Conservation (phyloP, 1,139 yeast species). For the Saccharomyces pastorianus region DNA sequence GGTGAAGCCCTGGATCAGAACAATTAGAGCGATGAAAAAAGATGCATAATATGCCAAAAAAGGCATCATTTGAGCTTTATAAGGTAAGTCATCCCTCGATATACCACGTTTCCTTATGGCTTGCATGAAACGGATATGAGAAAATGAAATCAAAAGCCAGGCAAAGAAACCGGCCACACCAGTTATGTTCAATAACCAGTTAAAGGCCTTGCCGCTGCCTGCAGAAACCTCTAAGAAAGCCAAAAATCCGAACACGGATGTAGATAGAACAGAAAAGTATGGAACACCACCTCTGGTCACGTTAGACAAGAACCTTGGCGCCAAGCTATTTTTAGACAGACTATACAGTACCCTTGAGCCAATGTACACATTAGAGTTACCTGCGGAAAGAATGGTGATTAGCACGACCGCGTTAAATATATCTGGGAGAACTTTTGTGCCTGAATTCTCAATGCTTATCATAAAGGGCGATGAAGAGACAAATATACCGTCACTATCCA, state of each 20-base stretch:
- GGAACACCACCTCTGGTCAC: conserved; percentile 65
- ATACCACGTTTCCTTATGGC: conserved; percentile 53
- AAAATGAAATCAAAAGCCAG: conserved; percentile 60
- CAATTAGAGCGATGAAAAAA: conserved; percentile 43
- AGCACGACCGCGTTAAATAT: conserved; percentile 71
- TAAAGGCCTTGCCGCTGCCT: conserved; percentile 61
- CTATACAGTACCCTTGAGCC: conserved; percentile 69
- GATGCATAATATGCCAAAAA: conserved; percentile 49
- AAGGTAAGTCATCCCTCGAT: conserved; percentile 58
- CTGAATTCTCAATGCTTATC: conserved; percentile 56
- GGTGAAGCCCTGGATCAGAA: conserved; percentile 40
- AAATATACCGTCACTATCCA: conserved; percentile 38
- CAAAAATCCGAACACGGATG: conserved; percentile 54
- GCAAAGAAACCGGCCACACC: conserved; percentile 70
- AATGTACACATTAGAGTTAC: conserved; percentile 71
- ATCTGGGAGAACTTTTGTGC: conserved; percentile 59
- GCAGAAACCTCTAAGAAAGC: conserved; percentile 58
- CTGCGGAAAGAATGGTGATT: conserved; percentile 66
- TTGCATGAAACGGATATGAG: conserved; percentile 61
- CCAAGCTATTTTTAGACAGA: conserved; percentile 52
- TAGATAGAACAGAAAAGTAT: conserved; percentile 46
- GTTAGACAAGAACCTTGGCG: conserved; percentile 47
- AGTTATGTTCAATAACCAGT: conserved; percentile 76
- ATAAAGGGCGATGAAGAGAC: conserved; percentile 72
- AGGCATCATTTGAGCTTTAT: conserved; percentile 57